A percentile compares a stretch with the other conserved stretches of the same genome.
These are phyloP conservation scores for Malus sieversii DNA, from an alignment of 306 rosid genomes.

Conservation along the genomic window DNA sequence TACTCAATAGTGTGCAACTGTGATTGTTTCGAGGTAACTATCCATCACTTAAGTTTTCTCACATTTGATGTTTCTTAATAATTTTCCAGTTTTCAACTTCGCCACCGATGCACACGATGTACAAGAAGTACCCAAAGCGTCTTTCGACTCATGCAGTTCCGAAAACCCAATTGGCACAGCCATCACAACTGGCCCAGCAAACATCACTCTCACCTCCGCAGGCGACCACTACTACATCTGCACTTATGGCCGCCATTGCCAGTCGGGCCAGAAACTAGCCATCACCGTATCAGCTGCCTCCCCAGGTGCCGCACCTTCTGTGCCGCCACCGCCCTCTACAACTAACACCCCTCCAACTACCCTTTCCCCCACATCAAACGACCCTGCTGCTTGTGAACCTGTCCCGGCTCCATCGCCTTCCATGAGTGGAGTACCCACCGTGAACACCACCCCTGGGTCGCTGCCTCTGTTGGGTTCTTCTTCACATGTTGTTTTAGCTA, in stretches of 20 bases:
- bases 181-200: constrained; percentile 10
- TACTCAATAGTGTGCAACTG: too few species aligned
- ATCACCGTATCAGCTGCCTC: constrained; percentile 9
- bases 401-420: background rate
- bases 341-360: background rate
- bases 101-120: background rate
- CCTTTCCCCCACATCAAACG: background rate
- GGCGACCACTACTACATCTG: constrained; percentile 27
- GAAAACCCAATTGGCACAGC: background rate
- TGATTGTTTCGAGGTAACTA: too few species aligned
- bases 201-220: background rate
- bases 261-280: constrained; percentile 23
- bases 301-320: background rate
- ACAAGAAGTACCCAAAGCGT: constrained; percentile 1
- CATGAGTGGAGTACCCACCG: background rate
- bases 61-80: background rate
- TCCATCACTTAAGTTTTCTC: background rate
- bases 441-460: background rate
- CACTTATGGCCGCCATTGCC: constrained; percentile 18
- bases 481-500: background rate
- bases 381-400: background rate
- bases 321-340: background rate
- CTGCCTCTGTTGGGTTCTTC: background rate
- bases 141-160: background rate
- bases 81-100: constrained; percentile 6